Base-by-base conservation (phyloP, 2,329 filamentous ascomycete genomes). In the Truncatella angustata region DNA sequence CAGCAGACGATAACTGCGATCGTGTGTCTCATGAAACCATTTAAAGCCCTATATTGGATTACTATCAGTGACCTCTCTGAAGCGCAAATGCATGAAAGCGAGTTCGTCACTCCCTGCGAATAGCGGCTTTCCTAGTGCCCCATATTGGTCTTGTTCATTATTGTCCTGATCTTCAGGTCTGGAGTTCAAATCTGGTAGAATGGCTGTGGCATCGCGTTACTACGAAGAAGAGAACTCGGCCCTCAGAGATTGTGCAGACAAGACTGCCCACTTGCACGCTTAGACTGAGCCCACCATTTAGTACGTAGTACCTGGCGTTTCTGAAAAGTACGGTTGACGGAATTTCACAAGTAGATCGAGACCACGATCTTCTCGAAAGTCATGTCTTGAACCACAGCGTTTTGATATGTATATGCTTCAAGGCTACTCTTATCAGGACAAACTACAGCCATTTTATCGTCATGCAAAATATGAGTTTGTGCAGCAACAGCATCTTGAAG, bases 281-380 rank as follows among this genome's bases (percentile, higher is more conserved):
- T 79, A 12, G 70, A 74, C 4, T 70, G 64, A 16, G 65, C 56
- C 81, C 80, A 84, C 77, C 77, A 82, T 60, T 53, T 30, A 46
- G 36, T 2, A 66, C 12, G 12, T 10, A 14, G 16, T 11, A 23
- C 24, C 5, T 42, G 18, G 7, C 18, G 20, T 14, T 10, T 10
- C 10, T 42, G 20, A 14, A 12, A 18, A 32, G 2, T 59, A 55
- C 4, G 78, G 78, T 58, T 82, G 79, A 6, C 66, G 59, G 50
- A 81, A 79, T 12, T 64, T 59, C 12, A 78, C 65, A 0, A 72
- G 59, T 18, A 81, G 58, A 40, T 78, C 69, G 6, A 82, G 58
- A 0, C 79, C 78, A 9, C 61, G 62, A 18, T 59, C 1, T 61
- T 56, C 49, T 73, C 68, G 37, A 80, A 72, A 0, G 54, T 57